Evolutionary conservation across 805 yeast species (phyloP).

Genomic region (Danielia oregonensis): DNA sequence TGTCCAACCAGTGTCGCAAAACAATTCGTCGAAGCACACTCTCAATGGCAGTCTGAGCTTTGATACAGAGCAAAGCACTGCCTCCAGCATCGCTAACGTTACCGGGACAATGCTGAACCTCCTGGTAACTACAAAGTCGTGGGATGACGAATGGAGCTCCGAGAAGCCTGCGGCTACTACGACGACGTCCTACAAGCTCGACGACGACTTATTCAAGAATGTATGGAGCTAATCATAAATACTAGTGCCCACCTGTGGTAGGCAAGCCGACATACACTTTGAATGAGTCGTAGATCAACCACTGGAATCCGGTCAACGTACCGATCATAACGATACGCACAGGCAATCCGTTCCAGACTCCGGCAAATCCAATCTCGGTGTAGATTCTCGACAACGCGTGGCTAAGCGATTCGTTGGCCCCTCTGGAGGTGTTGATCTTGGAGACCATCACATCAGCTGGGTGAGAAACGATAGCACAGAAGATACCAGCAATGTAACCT

Average conservation of each 20-base stretch:
- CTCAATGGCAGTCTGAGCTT: too few species aligned
- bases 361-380: slow-evolving; percentile 77
- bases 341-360: slow-evolving; percentile 93
- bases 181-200: too few species aligned
- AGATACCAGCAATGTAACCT: slow-evolving; percentile 96
- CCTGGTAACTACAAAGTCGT: too few species aligned
- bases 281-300: slow-evolving; percentile 95
- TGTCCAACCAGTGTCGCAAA: too few species aligned
- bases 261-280: slow-evolving; percentile 94
- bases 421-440: slow-evolving; percentile 74
- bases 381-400: slow-evolving; percentile 73
- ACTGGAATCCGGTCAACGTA: slow-evolving; percentile 94
- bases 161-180: too few species aligned
- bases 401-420: slow-evolving; percentile 61
- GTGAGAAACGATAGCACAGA: slow-evolving; percentile 93
- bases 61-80: too few species aligned
- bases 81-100: too few species aligned
- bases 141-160: slow-evolving; percentile 39
- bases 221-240: slow-evolving; percentile 49
- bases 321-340: slow-evolving; percentile 97
- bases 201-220: slow-evolving; percentile 66
- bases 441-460: slow-evolving; percentile 99
- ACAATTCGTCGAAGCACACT: too few species aligned
- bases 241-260: slow-evolving; percentile 67
- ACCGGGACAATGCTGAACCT: too few species aligned